A percentile compares a stretch with the other conserved stretches of the same genome.
phyloP scores from a whole-genome alignment of 495 filamentous ascomycete genomes.

The Podospora appendiculata region DNA sequence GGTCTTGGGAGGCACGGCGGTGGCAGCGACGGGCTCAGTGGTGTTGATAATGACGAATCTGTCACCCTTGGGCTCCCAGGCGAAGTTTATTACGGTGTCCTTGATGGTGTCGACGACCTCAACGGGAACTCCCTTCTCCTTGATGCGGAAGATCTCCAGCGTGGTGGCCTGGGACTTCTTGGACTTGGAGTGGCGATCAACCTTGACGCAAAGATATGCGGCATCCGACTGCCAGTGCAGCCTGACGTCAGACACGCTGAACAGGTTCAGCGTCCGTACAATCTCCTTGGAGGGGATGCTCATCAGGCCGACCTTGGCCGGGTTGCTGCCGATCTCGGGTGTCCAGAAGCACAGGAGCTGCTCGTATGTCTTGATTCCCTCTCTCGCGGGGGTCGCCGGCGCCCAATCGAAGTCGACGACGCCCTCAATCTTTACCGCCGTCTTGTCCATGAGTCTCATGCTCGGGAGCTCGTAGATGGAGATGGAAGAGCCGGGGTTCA shows the following conservation, averaged over 20 bases:
- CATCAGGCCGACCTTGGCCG: slow-evolving; percentile 96
- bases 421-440: slow-evolving; percentile 88
- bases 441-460: slow-evolving; percentile 87
- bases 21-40: slow-evolving; percentile 67
- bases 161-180: slow-evolving; percentile 97
- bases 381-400: slow-evolving; percentile 67
- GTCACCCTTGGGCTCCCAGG: slow-evolving; percentile 96
- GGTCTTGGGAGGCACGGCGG: slow-evolving; percentile 85
- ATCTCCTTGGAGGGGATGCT: slow-evolving; percentile 88
- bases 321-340: slow-evolving; percentile 94
- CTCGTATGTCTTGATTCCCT: slow-evolving; percentile 81
- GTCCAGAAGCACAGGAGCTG: slow-evolving; percentile 98
- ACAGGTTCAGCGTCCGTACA: slow-evolving; percentile 88
- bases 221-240: slow-evolving; percentile 95
- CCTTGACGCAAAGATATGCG: slow-evolving; percentile 93
- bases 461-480: slow-evolving; percentile 89
- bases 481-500: slow-evolving; percentile 80
- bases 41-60: slow-evolving; percentile 97
- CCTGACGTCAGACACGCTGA: slow-evolving; percentile 96
- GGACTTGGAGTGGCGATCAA: slow-evolving; percentile 96
- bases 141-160: slow-evolving; percentile 93
- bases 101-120: slow-evolving; percentile 96
- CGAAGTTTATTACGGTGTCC: slow-evolving; percentile 97
- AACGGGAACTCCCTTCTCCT: slow-evolving; percentile 94
- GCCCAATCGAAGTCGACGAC: slow-evolving; percentile 98